A percentile compares a stretch with the other conserved stretches of the same genome.
These are phyloP conservation scores for Suillus alpinus DNA, from an alignment of 768 basidiomycete genomes.

Conservation along the genomic window DNA sequence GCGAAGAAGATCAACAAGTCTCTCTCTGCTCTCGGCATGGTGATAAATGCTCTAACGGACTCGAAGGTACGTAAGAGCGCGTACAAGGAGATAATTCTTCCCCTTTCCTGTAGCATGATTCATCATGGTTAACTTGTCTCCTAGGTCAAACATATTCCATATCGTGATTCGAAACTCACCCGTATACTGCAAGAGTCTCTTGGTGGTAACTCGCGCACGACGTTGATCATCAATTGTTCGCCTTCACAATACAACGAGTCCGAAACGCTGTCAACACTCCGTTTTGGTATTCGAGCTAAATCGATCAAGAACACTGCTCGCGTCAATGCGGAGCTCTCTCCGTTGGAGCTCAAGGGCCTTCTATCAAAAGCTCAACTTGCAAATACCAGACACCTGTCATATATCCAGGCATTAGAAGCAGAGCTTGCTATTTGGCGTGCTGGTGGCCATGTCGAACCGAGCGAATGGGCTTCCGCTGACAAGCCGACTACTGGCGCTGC, in stretches of 20 bases:
- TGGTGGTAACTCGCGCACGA: slow-evolving; percentile 92
- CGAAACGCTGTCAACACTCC: slow-evolving; percentile 94
- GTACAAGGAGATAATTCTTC: neutral
- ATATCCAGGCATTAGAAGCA: slow-evolving; percentile 86
- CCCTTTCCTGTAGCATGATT: neutral
- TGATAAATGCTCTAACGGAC: slow-evolving; percentile 97
- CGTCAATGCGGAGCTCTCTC: slow-evolving; percentile 96
- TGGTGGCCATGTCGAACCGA: slow-evolving; percentile 80
- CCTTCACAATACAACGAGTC: slow-evolving; percentile 96
- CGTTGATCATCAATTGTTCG: slow-evolving; percentile 99
- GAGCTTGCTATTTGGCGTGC: slow-evolving; percentile 88
- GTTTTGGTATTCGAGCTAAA: slow-evolving; percentile 99
- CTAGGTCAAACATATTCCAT: slow-evolving; percentile 94
- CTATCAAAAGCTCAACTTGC: slow-evolving; percentile 87
- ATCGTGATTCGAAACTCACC: slow-evolving; percentile 98
- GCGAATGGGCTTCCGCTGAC: slow-evolving; percentile 75
- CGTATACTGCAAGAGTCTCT: slow-evolving; percentile 98
- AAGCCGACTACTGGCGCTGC: slow-evolving; percentile 47
- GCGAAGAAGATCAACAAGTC: slow-evolving; percentile 99
- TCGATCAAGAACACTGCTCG: slow-evolving; percentile 99
- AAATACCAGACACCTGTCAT: slow-evolving; percentile 78
- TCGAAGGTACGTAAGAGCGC: slow-evolving; percentile 62
- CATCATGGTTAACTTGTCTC: slow-evolving; percentile 10
- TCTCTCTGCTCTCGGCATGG: slow-evolving; percentile 96
- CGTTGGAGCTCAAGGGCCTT: slow-evolving; percentile 90